Evolutionary conservation across 2,329 filamentous ascomycete species (phyloP).

Genomic region (Alternaria triticimaculans): DNA sequence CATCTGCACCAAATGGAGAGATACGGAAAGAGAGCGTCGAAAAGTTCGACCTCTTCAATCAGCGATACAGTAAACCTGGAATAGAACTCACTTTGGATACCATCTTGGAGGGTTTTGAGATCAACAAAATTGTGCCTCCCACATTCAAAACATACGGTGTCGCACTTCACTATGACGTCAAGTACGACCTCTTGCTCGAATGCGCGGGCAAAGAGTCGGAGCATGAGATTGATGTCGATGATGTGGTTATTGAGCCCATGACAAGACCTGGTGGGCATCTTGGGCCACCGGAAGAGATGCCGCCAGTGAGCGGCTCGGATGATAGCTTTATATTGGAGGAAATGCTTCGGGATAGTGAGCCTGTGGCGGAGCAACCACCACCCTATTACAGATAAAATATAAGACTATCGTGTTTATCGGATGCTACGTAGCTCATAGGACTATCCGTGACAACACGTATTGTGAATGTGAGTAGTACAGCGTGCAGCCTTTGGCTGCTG

Average conservation of each 20-base stretch:
- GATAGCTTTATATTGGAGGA: conserved; percentile 6
- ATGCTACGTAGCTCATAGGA: not conserved
- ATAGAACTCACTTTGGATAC: conserved; percentile 16
- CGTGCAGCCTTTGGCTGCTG: not conserved
- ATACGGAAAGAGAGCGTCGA: conserved; percentile 11
- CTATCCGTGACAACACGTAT: rapidly evolving
- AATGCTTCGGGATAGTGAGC: not conserved
- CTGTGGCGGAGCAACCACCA: conserved; percentile 1
- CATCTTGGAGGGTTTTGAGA: conserved; percentile 13
- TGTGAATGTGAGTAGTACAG: not conserved
- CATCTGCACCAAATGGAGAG: conserved; percentile 10
- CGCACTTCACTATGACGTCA: conserved; percentile 22
- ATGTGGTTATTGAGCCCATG: conserved; percentile 25
- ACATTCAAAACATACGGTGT: conserved; percentile 29
- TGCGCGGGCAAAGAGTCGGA: conserved; percentile 29
- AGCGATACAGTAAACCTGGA: conserved; percentile 27
- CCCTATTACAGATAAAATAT: conserved; percentile 3
- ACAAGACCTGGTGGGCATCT: conserved; percentile 23
- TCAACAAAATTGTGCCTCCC: conserved; percentile 23
- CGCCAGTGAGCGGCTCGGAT: conserved; percentile 3
- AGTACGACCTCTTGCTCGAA: conserved; percentile 24
- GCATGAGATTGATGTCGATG: conserved; percentile 18
- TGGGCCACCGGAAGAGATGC: conserved; percentile 20
- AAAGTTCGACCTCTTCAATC: conserved; percentile 28
- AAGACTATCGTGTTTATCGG: not conserved